phyloP scores from a whole-genome alignment of 2,329 filamentous ascomycete genomes.

The Lachnellula hyalina region DNA sequence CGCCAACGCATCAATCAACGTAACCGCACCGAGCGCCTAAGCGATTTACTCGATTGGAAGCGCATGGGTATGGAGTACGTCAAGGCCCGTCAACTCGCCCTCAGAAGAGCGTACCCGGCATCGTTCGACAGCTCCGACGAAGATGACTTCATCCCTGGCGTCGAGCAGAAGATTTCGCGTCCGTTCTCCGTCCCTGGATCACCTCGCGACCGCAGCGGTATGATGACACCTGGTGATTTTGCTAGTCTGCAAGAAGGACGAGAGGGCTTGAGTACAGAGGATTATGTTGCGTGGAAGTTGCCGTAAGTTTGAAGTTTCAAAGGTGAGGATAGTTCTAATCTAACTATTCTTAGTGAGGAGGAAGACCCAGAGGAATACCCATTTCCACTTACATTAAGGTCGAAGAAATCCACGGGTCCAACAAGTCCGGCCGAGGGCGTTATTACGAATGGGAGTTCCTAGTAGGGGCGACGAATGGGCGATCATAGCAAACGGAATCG shows the following conservation, averaged over 20 bases:
- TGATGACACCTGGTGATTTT: conserved; percentile 99
- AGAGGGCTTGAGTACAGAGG: conserved; percentile 90
- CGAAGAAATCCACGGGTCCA: conserved; percentile 33
- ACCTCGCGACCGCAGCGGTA: conserved; percentile 81
- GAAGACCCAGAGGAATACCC: conserved; percentile 80
- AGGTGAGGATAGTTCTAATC: conserved; percentile 10
- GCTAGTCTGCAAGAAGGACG: conserved; percentile 91
- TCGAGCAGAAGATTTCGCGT: conserved; percentile 90
- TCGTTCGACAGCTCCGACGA: conserved; percentile 78
- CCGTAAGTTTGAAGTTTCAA: conserved; percentile 62
- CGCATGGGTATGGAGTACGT: conserved; percentile 99
- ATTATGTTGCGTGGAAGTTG: conserved; percentile 97
- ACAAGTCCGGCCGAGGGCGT: conserved; percentile 26
- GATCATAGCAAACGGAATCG: not conserved
- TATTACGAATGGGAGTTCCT: conserved; percentile 25
- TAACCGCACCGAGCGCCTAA: conserved; percentile 91
- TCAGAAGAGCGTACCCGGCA: conserved; percentile 83
- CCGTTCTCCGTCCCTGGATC: conserved; percentile 93
- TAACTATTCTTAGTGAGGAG: conserved; percentile 61
- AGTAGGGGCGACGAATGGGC: not conserved
- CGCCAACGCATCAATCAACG: conserved; percentile 98
- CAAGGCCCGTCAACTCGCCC: conserved; percentile 88
- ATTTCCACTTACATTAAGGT: conserved; percentile 62
- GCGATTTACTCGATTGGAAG: conserved; percentile 97
- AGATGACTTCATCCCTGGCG: conserved; percentile 84